Conservation (phyloP, 768 basidiomycete species). For the Suillus alpinus region DNA sequence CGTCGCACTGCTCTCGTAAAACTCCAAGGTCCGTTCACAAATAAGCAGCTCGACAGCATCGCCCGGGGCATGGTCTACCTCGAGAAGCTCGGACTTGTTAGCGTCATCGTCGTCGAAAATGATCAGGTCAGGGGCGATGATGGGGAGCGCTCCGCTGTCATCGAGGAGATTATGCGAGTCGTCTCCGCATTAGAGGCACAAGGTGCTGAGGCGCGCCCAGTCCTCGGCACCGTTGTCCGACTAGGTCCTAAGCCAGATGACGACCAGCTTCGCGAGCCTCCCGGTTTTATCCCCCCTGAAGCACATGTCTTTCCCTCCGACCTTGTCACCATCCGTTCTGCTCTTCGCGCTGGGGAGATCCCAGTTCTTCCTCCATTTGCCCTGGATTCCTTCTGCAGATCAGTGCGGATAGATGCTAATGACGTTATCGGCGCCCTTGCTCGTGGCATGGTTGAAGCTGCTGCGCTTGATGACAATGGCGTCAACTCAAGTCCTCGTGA, state of each 20-base stretch:
- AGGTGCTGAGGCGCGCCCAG: conserved; percentile 83
- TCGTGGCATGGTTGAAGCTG: conserved; percentile 71
- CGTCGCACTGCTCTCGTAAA: conserved; percentile 93
- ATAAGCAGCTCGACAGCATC: conserved; percentile 91
- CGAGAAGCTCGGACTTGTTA: conserved; percentile 92
- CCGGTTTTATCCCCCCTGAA: conserved; percentile 52
- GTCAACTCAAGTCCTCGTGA: conserved; percentile 26
- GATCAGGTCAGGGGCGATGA: conserved; percentile 69
- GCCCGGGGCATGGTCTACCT: conserved; percentile 91
- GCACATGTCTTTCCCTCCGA: conserved; percentile 80
- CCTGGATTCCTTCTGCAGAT: conserved; percentile 85
- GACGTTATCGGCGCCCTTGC: conserved; percentile 86
- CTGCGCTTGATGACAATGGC: conserved; percentile 45
- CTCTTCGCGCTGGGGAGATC: conserved; percentile 91
- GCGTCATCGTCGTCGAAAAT: conserved; percentile 92
- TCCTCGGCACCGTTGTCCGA: conserved; percentile 82
- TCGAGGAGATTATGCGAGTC: conserved; percentile 84
- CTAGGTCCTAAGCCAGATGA: conserved; percentile 71
- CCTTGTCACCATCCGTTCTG: conserved; percentile 80
- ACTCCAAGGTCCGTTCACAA: conserved; percentile 92
- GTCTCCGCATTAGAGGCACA: conserved; percentile 80
- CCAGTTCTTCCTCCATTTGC: conserved; percentile 94
- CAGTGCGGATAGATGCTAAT: conserved; percentile 82
- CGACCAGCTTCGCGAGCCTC: conserved; percentile 24
- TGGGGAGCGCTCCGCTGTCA: conserved; percentile 61